These are phyloP conservation scores for Haplosporangium gracile DNA, from an alignment of 192 early-diverging fungal species.

Conservation along the genomic window DNA sequence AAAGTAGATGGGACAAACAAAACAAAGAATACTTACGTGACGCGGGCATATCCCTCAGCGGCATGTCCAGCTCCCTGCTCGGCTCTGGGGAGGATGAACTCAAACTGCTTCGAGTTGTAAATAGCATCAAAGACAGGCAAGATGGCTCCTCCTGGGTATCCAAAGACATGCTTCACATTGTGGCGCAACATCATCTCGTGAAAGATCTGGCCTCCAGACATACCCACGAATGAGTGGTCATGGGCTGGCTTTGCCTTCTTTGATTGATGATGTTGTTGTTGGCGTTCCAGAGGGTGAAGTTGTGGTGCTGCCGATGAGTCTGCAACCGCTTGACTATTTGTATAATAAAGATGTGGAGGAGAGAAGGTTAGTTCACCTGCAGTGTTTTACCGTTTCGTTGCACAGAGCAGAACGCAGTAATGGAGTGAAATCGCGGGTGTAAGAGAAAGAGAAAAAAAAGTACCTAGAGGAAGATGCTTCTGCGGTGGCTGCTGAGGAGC, in stretches of 20 bases:
- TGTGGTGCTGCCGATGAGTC: constrained; percentile 29
- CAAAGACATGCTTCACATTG: constrained; percentile 94
- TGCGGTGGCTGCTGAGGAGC: constrained; percentile 50
- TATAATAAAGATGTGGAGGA: neutral
- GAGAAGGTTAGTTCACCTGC: neutral
- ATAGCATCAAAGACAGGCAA: constrained; percentile 99
- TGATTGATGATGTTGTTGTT: constrained; percentile 4
- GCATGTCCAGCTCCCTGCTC: constrained; percentile 99
- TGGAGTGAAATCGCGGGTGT: neutral
- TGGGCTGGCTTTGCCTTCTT: constrained; percentile 53
- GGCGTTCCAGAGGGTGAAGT: constrained; percentile 32
- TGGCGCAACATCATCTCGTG: constrained; percentile 99
- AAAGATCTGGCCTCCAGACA: constrained; percentile 98
- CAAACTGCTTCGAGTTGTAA: constrained; percentile 94
- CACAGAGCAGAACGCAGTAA: neutral
- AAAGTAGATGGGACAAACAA: neutral
- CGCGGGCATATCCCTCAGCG: constrained; percentile 97
- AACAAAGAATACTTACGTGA: constrained; percentile 68
- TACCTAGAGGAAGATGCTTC: constrained; percentile 25
- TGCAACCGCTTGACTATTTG: constrained; percentile 3
- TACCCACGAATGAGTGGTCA: constrained; percentile 92
- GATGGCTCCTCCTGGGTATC: constrained; percentile 98
- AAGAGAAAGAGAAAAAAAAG: neutral
- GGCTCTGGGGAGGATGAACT: constrained; percentile 96
- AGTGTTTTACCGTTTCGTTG: neutral